phyloP scores from a whole-genome alignment of 2,329 filamentous ascomycete species.

The Sodiomyces alkalinus region DNA sequence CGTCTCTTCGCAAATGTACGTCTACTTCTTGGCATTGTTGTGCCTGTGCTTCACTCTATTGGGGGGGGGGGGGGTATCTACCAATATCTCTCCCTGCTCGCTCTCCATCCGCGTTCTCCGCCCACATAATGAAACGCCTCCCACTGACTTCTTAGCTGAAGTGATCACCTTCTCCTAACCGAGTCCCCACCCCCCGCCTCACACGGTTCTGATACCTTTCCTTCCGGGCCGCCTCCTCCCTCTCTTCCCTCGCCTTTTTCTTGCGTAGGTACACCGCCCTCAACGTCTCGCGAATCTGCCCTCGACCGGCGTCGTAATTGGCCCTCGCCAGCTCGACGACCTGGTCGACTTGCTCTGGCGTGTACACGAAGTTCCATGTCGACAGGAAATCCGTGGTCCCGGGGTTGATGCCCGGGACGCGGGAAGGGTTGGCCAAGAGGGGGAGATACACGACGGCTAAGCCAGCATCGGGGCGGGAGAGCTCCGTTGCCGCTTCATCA shows the following conservation, averaged over 20 bases:
- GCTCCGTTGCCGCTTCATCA: slow-evolving; percentile 49
- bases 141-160: slow-evolving; percentile 30
- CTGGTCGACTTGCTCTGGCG: slow-evolving; percentile 72
- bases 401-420: slow-evolving; percentile 70
- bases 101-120: no score
- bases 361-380: slow-evolving; percentile 98
- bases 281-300: slow-evolving; percentile 64
- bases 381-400: slow-evolving; percentile 72
- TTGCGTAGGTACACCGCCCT: slow-evolving; percentile 88
- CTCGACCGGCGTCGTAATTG: slow-evolving; percentile 73
- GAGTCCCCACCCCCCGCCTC: slow-evolving; percentile 34
- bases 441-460: slow-evolving; percentile 86
- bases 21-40: no score
- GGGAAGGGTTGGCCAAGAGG: slow-evolving; percentile 60
- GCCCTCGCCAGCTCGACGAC: slow-evolving; percentile 70
- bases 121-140: slow-evolving; percentile 1
- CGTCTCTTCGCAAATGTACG: no score
- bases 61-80: no score
- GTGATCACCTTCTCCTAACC: slow-evolving; percentile 48
- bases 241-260: slow-evolving; percentile 49
- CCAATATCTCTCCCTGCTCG: slow-evolving; percentile 3
- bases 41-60: no score
- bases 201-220: slow-evolving; percentile 30
- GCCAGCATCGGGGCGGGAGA: slow-evolving; percentile 66
- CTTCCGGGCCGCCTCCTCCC: slow-evolving; percentile 22